phyloP scores from a whole-genome alignment of 2,329 filamentous ascomycete genomes.

The Purpureocillium lavendulum region DNA sequence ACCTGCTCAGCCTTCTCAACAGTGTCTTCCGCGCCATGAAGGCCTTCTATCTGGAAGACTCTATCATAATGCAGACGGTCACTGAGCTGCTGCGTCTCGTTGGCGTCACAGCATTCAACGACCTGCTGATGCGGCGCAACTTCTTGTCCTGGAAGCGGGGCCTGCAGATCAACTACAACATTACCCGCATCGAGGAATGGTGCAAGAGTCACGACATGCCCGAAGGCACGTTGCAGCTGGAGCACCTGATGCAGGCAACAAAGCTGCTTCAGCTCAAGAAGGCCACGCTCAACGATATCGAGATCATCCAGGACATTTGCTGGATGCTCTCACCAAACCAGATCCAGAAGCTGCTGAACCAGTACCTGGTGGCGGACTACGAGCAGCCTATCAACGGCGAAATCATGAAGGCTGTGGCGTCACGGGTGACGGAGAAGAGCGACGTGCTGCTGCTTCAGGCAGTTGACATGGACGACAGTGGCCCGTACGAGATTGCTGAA shows the following conservation, averaged over 20 bases:
- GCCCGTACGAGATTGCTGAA: constrained; percentile 96
- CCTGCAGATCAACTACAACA: constrained; percentile 99
- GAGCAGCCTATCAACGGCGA: constrained; percentile 99
- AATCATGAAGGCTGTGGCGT: constrained; percentile 99
- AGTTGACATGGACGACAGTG: constrained; percentile 98
- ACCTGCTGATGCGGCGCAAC: constrained; percentile 93
- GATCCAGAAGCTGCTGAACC: constrained; percentile 97
- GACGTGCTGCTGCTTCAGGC: constrained; percentile 88
- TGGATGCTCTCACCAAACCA: constrained; percentile 99
- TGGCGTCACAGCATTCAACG: constrained; percentile 96
- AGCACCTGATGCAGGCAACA: constrained; percentile 99
- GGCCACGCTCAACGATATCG: constrained; percentile 96
- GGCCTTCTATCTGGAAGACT: constrained; percentile 93
- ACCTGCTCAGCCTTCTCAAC: constrained; percentile 89
- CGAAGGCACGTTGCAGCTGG: constrained; percentile 90
- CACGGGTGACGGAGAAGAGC: constrained; percentile 94
- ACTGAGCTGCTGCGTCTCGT: constrained; percentile 90
- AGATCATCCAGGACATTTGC: constrained; percentile 99
- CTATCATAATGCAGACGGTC: constrained; percentile 90
- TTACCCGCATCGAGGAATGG: constrained; percentile 98
- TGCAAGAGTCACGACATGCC: constrained; percentile 99
- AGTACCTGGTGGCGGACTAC: constrained; percentile 97
- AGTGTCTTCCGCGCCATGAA: constrained; percentile 99
- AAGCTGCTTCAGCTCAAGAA: constrained; percentile 98
- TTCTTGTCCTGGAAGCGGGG: constrained; percentile 99